Evolutionary conservation across 2,329 filamentous ascomycete genomes (phyloP).

Genomic region (Colletotrichum sp.): DNA sequence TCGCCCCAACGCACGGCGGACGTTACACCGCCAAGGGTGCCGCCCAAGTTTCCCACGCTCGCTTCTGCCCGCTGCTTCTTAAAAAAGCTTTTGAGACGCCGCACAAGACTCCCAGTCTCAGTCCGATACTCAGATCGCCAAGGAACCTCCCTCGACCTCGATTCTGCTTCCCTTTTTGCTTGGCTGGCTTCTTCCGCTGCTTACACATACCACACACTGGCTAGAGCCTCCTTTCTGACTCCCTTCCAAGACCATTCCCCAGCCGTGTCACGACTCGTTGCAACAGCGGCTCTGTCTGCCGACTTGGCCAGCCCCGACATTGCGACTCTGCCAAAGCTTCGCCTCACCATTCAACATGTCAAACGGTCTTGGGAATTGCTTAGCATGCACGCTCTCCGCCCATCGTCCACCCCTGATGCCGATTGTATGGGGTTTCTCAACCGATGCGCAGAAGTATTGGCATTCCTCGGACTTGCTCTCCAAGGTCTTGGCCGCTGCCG

Average conservation of each 20-base stretch:
- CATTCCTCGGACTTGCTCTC: not conserved
- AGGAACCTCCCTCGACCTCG: constrained; percentile 7
- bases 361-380: not conserved
- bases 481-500: constrained; percentile 1
- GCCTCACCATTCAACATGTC: constrained; percentile 2
- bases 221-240: not conserved
- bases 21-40: constrained; percentile 12
- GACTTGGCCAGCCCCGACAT: constrained; percentile 6
- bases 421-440: not conserved
- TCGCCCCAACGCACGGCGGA: not conserved
- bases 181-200: not conserved
- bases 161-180: not conserved
- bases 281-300: constrained; percentile 6
- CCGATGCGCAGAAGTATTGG: not conserved
- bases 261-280: not conserved
- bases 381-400: not conserved
- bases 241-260: not conserved
- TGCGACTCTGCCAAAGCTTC: constrained; percentile 19
- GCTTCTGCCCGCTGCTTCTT: constrained; percentile 7
- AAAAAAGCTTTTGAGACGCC: constrained; percentile 22
- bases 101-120: constrained; percentile 21
- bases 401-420: not conserved
- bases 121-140: constrained; percentile 19
- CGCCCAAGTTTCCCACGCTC: not conserved
- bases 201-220: not conserved